Percentiles rank a stretch among this genome's conserved stretches.
Conservation (phyloP, 306 rosid species). For the Prunus mongolica region DNA sequence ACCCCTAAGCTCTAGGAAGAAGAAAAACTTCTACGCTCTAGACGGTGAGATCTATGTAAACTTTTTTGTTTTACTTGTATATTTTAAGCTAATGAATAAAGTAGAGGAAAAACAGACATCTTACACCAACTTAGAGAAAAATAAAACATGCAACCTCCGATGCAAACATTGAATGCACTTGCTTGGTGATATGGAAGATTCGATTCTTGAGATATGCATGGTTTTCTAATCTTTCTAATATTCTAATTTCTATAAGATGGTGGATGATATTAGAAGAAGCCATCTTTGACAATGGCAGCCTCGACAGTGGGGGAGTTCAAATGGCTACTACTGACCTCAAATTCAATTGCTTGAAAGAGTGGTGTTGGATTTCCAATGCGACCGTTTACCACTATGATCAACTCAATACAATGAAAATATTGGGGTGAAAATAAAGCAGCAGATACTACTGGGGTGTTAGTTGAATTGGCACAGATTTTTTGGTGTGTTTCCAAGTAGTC, state of each 20-base stretch:
- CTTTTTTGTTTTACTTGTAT: constrained; percentile 15
- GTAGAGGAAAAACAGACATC: constrained; percentile 61
- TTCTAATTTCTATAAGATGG: constrained; percentile 17
- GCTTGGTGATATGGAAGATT: constrained; percentile 56
- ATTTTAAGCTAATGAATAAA: constrained; percentile 15
- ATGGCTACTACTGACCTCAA: constrained; percentile 21
- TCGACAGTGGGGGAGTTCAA: constrained; percentile 21
- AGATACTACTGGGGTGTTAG: too few relatives aligned
- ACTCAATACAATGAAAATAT: constrained; percentile 13
- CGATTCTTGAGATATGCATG: constrained; percentile 52
- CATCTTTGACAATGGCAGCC: constrained; percentile 30
- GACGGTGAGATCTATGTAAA: constrained; percentile 21
- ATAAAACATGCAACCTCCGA: constrained; percentile 49
- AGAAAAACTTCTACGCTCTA: constrained; percentile 25
- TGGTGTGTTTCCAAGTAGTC: too few relatives aligned
- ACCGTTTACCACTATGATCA: constrained; percentile 11
- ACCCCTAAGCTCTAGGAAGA: constrained; percentile 41
- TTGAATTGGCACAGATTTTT: too few relatives aligned
- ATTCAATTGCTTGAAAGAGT: constrained; percentile 36
- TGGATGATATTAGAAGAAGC: constrained; percentile 21
- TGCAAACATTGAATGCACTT: constrained; percentile 45
- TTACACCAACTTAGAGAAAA: constrained; percentile 39
- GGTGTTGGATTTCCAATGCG: constrained; percentile 39
- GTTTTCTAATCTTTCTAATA: constrained; percentile 6
- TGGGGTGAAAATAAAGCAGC: constrained; percentile 3